Percentiles rank a stretch among this genome's conserved stretches.
These are phyloP conservation scores for Penicillium argentinense DNA, from an alignment of 495 filamentous ascomycete species.

Conservation along the genomic window DNA sequence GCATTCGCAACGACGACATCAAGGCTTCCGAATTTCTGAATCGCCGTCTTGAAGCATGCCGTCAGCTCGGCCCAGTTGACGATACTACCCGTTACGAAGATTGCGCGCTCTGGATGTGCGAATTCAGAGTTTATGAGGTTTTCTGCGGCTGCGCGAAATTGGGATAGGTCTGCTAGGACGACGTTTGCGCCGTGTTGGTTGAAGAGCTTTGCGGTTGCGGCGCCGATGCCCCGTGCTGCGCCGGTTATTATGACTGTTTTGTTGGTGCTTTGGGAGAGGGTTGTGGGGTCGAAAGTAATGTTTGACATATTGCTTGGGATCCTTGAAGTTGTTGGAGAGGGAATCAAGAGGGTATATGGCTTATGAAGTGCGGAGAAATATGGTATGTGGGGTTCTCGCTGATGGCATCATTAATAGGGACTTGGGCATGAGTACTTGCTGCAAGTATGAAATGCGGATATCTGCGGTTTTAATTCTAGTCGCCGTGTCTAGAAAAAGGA, in stretches of 20 bases:
- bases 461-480: no score
- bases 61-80: conserved; percentile 26
- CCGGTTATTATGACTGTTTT: conserved; percentile 40
- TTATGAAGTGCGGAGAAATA: conserved; percentile 1
- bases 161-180: conserved; percentile 28
- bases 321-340: background rate
- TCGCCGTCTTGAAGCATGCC: conserved; percentile 55
- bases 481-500: no score
- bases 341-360: no score
- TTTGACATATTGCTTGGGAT: conserved; percentile 9
- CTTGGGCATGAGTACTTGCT: no score
- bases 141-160: conserved; percentile 9
- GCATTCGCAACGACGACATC: conserved; percentile 69
- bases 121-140: conserved; percentile 16
- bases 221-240: conserved; percentile 40
- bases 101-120: conserved; percentile 12
- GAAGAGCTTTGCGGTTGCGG: conserved; percentile 29
- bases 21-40: conserved; percentile 50
- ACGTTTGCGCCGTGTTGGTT: conserved; percentile 28
- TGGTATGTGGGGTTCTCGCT: conserved; percentile 6
- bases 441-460: no score
- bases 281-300: conserved; percentile 5
- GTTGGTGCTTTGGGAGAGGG: conserved; percentile 6
- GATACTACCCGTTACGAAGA: conserved; percentile 26
- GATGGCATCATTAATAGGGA: no score